These are phyloP conservation scores for Pseudozyma thailandica DNA, from an alignment of 1,284 basidiomycete species.

Conservation along the genomic window DNA sequence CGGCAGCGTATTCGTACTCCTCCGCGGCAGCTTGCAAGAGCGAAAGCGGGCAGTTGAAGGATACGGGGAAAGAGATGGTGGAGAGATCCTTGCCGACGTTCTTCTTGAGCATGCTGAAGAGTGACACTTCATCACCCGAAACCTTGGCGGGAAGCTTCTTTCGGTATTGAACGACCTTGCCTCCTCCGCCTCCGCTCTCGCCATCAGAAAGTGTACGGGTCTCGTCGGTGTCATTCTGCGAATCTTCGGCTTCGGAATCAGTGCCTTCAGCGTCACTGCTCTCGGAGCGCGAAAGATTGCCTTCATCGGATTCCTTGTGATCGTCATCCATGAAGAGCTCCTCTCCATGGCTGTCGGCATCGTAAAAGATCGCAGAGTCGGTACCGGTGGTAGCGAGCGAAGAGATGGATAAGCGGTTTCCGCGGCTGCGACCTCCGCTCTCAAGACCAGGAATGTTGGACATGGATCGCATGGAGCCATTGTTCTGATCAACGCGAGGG, in stretches of 20 bases:
- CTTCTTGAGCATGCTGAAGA: constrained; percentile 87
- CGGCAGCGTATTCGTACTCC: constrained; percentile 67
- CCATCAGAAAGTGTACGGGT: constrained; percentile 25
- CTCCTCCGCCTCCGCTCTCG: constrained; percentile 4
- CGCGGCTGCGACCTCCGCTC: constrained; percentile 5
- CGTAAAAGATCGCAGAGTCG: constrained; percentile 63
- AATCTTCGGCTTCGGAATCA: constrained; percentile 68
- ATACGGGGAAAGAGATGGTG: constrained; percentile 68
- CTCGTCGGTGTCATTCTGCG: constrained; percentile 28
- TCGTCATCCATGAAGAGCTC: constrained; percentile 52
- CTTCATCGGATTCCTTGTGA: constrained; percentile 43
- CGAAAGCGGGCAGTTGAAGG: constrained; percentile 67
- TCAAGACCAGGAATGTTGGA: constrained; percentile 17
- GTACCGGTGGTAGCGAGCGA: constrained; percentile 54
- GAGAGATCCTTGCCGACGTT: constrained; percentile 74
- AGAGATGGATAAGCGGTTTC: constrained; percentile 44
- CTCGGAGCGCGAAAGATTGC: constrained; percentile 46
- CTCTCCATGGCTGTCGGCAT: constrained; percentile 58
- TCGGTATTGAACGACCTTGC: constrained; percentile 51
- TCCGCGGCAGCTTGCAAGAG: constrained; percentile 65
- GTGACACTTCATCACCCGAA: constrained; percentile 81
- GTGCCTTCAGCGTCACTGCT: constrained; percentile 55
- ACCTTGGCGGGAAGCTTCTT: constrained; percentile 73
- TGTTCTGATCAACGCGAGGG: constrained; percentile 33
- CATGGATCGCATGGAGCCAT: constrained; percentile 53